Conservation (phyloP, 2,329 filamentous ascomycete species). For the Cytospora piceicola region DNA sequence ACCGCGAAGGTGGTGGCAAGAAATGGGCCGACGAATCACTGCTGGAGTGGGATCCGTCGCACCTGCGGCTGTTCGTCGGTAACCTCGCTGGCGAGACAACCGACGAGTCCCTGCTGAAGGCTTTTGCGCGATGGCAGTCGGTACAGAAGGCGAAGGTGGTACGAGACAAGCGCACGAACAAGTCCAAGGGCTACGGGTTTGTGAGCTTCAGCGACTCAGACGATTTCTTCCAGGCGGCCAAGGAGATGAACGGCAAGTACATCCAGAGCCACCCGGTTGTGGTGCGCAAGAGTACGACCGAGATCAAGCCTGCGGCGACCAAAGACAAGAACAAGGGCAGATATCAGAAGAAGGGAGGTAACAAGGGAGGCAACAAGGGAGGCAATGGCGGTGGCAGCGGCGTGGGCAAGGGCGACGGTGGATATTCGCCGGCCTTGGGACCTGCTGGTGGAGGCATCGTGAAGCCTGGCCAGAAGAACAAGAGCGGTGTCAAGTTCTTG, state of each 20-base stretch:
- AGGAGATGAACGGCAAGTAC: slow-evolving; percentile 99
- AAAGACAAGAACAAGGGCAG: slow-evolving; percentile 60
- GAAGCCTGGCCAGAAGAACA: slow-evolving; percentile 69
- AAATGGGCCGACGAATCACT: slow-evolving; percentile 88
- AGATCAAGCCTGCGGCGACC: slow-evolving; percentile 78
- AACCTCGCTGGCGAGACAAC: slow-evolving; percentile 97
- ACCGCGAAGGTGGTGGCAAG: slow-evolving; percentile 86
- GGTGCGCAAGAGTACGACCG: slow-evolving; percentile 85
- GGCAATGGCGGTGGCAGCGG: slow-evolving; percentile 43
- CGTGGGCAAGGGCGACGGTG: slow-evolving; percentile 37
- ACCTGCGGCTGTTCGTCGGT: slow-evolving; percentile 93
- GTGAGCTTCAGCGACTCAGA: slow-evolving; percentile 95
- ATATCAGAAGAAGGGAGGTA: slow-evolving; percentile 47
- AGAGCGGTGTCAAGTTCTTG: slow-evolving; percentile 64
- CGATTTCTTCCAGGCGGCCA: slow-evolving; percentile 93
- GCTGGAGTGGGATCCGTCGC: slow-evolving; percentile 93
- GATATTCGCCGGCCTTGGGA: slow-evolving; percentile 56
- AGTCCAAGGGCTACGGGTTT: slow-evolving; percentile 95
- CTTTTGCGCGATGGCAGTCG: slow-evolving; percentile 84
- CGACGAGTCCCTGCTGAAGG: slow-evolving; percentile 92
- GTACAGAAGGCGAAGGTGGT: slow-evolving; percentile 93
- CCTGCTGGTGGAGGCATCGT: slow-evolving; percentile 56
- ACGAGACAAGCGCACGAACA: slow-evolving; percentile 92
- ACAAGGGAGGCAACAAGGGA: slow-evolving; percentile 38
- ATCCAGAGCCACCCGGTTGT: slow-evolving; percentile 95